A percentile compares a stretch with the other conserved stretches of the same genome.
Evolutionary conservation across 352 stramenopile genomes (phyloP).

Genomic region (Phytophthora pini): DNA sequence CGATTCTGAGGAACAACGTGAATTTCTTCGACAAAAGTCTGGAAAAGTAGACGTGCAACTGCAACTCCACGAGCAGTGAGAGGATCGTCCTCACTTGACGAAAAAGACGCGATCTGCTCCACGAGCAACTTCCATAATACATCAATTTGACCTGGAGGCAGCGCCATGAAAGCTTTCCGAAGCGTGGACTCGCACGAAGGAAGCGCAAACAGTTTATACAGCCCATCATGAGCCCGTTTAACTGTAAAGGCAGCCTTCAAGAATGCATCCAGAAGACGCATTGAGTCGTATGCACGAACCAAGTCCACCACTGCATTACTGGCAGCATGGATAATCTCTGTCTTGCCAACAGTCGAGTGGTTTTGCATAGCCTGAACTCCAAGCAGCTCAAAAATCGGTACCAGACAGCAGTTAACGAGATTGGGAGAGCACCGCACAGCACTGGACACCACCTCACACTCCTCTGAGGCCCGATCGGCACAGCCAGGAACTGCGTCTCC

Average conservation of each 20-base stretch:
- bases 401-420: constrained; percentile 68
- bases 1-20: constrained; percentile 82
- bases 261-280: constrained; percentile 81
- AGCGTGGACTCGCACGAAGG: constrained; percentile 51
- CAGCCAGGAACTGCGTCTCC: constrained; percentile 10
- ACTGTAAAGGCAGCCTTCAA: constrained; percentile 47
- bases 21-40: constrained; percentile 81
- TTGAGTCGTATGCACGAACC: constrained; percentile 81
- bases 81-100: constrained; percentile 18
- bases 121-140: constrained; percentile 77
- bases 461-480: constrained; percentile 28
- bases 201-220: constrained; percentile 62
- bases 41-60: constrained; percentile 76
- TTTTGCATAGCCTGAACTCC: constrained; percentile 33
- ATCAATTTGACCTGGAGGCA: constrained; percentile 81
- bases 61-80: constrained; percentile 35
- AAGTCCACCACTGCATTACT: constrained; percentile 63
- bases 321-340: constrained; percentile 13
- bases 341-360: constrained; percentile 5
- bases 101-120: constrained; percentile 49
- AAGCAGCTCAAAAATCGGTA: constrained; percentile 68
- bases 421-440: constrained; percentile 81
- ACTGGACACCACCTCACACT: constrained; percentile 62
- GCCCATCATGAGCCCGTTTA: constrained; percentile 35
- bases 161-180: constrained; percentile 72